These are phyloP conservation scores for Pseudocercospora eumusae DNA, from an alignment of 2,329 filamentous ascomycete species.

Conservation along the genomic window DNA sequence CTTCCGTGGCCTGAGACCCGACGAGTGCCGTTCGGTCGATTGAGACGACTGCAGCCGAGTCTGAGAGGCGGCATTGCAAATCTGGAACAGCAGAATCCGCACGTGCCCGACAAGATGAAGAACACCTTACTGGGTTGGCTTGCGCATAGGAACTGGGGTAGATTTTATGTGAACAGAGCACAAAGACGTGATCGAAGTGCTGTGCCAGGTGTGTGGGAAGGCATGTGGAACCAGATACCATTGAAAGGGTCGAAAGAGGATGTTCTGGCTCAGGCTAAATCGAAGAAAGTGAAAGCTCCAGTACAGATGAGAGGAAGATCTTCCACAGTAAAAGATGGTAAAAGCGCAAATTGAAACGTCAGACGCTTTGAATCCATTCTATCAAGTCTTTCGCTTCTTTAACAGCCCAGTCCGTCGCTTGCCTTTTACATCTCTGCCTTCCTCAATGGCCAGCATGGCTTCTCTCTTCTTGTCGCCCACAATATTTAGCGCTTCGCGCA, in stretches of 20 bases:
- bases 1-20: constrained; percentile 42
- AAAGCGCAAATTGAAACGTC: not conserved
- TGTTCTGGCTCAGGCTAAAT: not conserved
- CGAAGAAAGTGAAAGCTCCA: not conserved
- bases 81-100: constrained; percentile 34
- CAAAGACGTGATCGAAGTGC: constrained; percentile 26
- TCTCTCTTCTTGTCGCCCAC: constrained; percentile 96
- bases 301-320: constrained; percentile 7
- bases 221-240: constrained; percentile 37
- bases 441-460: constrained; percentile 85
- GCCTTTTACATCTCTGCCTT: constrained; percentile 87
- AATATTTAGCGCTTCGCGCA: constrained; percentile 80
- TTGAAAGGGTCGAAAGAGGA: constrained; percentile 11
- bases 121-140: constrained; percentile 18
- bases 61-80: constrained; percentile 32
- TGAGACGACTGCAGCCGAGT: constrained; percentile 31
- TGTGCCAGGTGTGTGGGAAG: constrained; percentile 35
- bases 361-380: not conserved
- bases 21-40: constrained; percentile 29
- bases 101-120: constrained; percentile 12
- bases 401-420: constrained; percentile 54
- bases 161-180: constrained; percentile 32
- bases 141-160: constrained; percentile 24
- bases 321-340: not conserved
- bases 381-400: constrained; percentile 3